Conservation (phyloP, 1,284 basidiomycete species). For the Cutaneotrichosporon dermatis region DNA sequence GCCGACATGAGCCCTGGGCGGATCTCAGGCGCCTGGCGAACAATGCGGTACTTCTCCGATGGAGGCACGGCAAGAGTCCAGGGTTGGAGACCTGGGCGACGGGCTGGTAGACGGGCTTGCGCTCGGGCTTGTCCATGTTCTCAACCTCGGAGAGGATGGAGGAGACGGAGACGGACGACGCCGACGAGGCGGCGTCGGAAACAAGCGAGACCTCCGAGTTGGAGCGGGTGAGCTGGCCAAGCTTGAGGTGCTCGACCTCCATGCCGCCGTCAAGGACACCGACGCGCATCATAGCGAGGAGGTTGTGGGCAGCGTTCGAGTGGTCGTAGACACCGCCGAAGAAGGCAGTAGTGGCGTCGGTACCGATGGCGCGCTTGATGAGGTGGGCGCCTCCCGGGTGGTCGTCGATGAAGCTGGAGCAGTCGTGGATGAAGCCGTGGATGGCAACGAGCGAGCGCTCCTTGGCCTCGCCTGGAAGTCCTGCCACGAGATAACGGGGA, state of each 20-base stretch:
- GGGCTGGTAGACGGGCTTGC: slow-evolving; percentile 37
- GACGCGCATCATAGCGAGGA: slow-evolving; percentile 85
- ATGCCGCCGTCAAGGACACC: slow-evolving; percentile 75
- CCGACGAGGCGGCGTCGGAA: slow-evolving; percentile 34
- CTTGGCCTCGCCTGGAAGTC: slow-evolving; percentile 67
- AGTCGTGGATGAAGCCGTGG: slow-evolving; percentile 87
- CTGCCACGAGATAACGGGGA: slow-evolving; percentile 81
- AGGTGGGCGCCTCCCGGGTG: slow-evolving; percentile 76
- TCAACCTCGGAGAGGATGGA: slow-evolving; percentile 29
- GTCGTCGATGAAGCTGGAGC: slow-evolving; percentile 77
- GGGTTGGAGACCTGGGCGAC: slow-evolving; percentile 36
- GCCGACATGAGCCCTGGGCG: slow-evolving; percentile 35
- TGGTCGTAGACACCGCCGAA: slow-evolving; percentile 92
- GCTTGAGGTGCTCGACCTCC: slow-evolving; percentile 57
- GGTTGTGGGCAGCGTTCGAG: slow-evolving; percentile 76
- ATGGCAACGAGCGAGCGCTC: slow-evolving; percentile 74
- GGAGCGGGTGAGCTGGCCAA: slow-evolving; percentile 24
- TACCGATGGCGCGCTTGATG: slow-evolving; percentile 63
- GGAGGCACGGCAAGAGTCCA: slow-evolving; percentile 42
- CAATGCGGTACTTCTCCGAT: slow-evolving; percentile 44
- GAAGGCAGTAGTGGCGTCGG: slow-evolving; percentile 86
- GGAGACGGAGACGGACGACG: slow-evolving; percentile 32
- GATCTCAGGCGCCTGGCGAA: slow-evolving; percentile 38
- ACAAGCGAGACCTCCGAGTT: slow-evolving; percentile 14
- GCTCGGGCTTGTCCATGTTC: slow-evolving; percentile 13